These are phyloP conservation scores for Peronospora tabacina DNA, from an alignment of 352 stramenopile species.

Conservation along the genomic window DNA sequence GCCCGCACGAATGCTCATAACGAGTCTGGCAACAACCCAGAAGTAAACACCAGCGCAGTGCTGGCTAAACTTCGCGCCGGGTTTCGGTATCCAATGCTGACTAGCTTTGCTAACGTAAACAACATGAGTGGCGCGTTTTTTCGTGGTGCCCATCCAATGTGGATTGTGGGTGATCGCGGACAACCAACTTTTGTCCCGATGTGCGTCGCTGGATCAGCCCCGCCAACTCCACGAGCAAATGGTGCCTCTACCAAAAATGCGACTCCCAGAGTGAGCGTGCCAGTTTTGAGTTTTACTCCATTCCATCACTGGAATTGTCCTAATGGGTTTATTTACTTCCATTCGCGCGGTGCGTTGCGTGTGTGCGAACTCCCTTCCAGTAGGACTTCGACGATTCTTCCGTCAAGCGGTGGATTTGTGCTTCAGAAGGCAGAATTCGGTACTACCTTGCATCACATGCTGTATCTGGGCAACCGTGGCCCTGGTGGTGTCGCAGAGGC, in stretches of 20 bases:
- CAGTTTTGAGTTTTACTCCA: slow-evolving; percentile 79
- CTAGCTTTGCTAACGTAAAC: slow-evolving; percentile 74
- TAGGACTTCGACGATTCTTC: slow-evolving; percentile 61
- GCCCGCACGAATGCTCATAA: slow-evolving; percentile 43
- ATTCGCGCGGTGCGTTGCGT: slow-evolving; percentile 65
- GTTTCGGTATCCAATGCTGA: slow-evolving; percentile 85
- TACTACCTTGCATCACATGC: slow-evolving; percentile 67
- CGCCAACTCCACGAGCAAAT: slow-evolving; percentile 18
- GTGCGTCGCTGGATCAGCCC: slow-evolving; percentile 40
- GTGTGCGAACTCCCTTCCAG: slow-evolving; percentile 77
- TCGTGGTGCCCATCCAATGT: slow-evolving; percentile 76
- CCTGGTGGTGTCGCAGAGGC: slow-evolving; percentile 73
- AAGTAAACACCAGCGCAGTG: slow-evolving; percentile 61
- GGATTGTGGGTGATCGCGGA: slow-evolving; percentile 67
- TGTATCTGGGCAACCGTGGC: slow-evolving; percentile 68
- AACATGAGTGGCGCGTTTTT: slow-evolving; percentile 83
- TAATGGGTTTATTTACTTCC: slow-evolving; percentile 86
- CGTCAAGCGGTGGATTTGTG: slow-evolving; percentile 65
- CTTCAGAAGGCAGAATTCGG: slow-evolving; percentile 75
- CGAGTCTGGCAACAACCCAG: slow-evolving; percentile 37
- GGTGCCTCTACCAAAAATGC: slow-evolving; percentile 12
- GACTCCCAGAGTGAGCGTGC: slow-evolving; percentile 49
- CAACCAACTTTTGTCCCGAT: slow-evolving; percentile 64
- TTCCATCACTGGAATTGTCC: slow-evolving; percentile 87
- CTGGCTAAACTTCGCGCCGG: slow-evolving; percentile 63